Percentiles rank a stretch among this genome's conserved stretches.
phyloP scores from a whole-genome alignment of 768 basidiomycete genomes.

The Xerocomus spinulosus region DNA sequence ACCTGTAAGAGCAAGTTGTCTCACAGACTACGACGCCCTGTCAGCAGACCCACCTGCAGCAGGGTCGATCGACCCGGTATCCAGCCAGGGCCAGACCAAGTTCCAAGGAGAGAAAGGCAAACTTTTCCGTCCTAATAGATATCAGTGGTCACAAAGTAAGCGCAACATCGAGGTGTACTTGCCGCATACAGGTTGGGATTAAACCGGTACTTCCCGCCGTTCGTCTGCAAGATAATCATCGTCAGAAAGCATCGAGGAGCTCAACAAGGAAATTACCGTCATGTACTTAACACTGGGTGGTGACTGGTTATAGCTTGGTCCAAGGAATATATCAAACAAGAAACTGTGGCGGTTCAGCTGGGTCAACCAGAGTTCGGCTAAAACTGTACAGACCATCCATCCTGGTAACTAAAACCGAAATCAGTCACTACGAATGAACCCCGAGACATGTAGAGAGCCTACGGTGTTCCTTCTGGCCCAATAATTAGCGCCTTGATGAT shows the following conservation, averaged over 20 bases:
- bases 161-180: constrained; percentile 21
- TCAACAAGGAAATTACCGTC: constrained; percentile 35
- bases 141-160: background rate
- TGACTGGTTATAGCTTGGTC: constrained; percentile 81
- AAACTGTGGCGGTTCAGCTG: constrained; percentile 36
- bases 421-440: constrained; percentile 1
- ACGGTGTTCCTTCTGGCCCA: constrained; percentile 93
- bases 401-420: constrained; percentile 61
- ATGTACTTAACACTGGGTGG: constrained; percentile 74
- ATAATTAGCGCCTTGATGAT: constrained; percentile 90
- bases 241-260: constrained; percentile 11
- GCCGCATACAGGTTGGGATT: constrained; percentile 95
- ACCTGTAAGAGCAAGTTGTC: constrained; percentile 38
- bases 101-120: constrained; percentile 85
- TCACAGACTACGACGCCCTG: background rate
- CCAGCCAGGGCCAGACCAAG: constrained; percentile 95
- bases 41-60: constrained; percentile 54
- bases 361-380: background rate
- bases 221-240: constrained; percentile 47
- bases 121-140: constrained; percentile 85
- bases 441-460: constrained; percentile 29
- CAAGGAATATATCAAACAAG: constrained; percentile 91
- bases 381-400: constrained; percentile 68
- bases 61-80: constrained; percentile 84
- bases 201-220: constrained; percentile 84